These are phyloP conservation scores for Mariannaea sp. DNA, from an alignment of 2,329 filamentous ascomycete species.

Conservation along the genomic window DNA sequence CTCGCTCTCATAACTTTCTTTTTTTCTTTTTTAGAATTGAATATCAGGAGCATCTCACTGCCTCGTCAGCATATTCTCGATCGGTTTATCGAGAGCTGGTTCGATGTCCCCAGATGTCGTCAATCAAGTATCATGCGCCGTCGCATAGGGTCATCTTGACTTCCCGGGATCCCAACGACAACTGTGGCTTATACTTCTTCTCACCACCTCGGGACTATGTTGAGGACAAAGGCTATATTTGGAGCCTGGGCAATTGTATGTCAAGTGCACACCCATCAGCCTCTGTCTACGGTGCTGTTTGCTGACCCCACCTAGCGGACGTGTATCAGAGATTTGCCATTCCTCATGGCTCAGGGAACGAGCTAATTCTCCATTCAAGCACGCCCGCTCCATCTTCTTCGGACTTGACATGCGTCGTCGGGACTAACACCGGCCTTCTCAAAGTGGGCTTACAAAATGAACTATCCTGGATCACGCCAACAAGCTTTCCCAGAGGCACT, in stretches of 20 bases:
- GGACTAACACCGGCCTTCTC: conserved; percentile 54
- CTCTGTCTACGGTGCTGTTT: background rate
- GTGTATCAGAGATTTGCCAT: conserved; percentile 42
- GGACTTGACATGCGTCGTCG: conserved; percentile 51
- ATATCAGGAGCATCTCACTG: too few relatives aligned
- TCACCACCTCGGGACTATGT: conserved; percentile 41
- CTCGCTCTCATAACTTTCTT: background rate
- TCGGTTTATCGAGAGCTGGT: conserved; percentile 44
- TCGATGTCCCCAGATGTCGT: conserved; percentile 49
- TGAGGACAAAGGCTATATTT: conserved; percentile 37
- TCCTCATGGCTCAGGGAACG: conserved; percentile 32
- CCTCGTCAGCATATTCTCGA: conserved; percentile 16
- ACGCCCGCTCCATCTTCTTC: conserved; percentile 49
- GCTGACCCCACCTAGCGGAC: conserved; percentile 33
- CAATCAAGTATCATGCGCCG: conserved; percentile 53
- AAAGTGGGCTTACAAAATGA: conserved; percentile 40
- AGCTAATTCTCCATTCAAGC: conserved; percentile 45
- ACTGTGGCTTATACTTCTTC: conserved; percentile 46
- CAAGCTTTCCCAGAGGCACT: conserved; percentile 22
- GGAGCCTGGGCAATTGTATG: conserved; percentile 47
- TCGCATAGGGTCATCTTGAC: conserved; percentile 51
- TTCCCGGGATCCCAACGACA: conserved; percentile 42
- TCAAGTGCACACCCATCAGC: too few relatives aligned
- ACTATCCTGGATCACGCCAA: conserved; percentile 44
- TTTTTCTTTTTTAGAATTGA: background rate